Conservation (phyloP, 495 filamentous ascomycete genomes). For the Ascobolus immersus region DNA sequence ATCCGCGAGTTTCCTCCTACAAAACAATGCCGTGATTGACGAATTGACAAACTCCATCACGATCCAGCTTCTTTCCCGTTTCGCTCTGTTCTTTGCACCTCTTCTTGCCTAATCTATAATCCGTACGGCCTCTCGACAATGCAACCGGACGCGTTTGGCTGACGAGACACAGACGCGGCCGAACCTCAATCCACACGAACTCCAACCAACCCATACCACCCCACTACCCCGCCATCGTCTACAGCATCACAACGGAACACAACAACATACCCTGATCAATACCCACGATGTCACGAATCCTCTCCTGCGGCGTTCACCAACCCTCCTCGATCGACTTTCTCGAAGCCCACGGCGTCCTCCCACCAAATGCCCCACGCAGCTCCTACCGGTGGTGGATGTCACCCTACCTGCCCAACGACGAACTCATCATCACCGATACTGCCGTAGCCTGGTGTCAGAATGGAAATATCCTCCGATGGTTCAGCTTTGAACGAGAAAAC, state of each 20-base stretch:
- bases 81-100: too few relatives aligned
- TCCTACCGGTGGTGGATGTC: conserved; percentile 44
- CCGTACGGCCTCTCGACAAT: conserved; percentile 1
- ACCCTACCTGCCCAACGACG: conserved; percentile 38
- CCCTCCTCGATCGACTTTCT: too few relatives aligned
- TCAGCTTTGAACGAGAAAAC: conserved; percentile 63
- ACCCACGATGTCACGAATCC: conserved; percentile 52
- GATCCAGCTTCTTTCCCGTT: too few relatives aligned
- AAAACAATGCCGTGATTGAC: too few relatives aligned
- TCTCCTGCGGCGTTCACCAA: conserved; percentile 66
- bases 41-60: too few relatives aligned
- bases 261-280: neutral
- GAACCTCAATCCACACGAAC: neutral
- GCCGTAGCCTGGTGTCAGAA: conserved; percentile 84
- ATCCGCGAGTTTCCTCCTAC: too few relatives aligned
- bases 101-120: too few relatives aligned
- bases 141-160: neutral
- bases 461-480: conserved; percentile 61
- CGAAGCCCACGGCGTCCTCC: too few relatives aligned
- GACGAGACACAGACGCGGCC: neutral
- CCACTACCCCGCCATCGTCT: conserved; percentile 2
- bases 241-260: conserved; percentile 2
- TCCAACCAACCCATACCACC: neutral
- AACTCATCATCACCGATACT: conserved; percentile 56
- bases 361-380: conserved; percentile 35